A percentile compares a stretch with the other conserved stretches of the same genome.
phyloP scores from a whole-genome alignment of 495 filamentous ascomycete species.

The Clohesyomyces aquaticus region DNA sequence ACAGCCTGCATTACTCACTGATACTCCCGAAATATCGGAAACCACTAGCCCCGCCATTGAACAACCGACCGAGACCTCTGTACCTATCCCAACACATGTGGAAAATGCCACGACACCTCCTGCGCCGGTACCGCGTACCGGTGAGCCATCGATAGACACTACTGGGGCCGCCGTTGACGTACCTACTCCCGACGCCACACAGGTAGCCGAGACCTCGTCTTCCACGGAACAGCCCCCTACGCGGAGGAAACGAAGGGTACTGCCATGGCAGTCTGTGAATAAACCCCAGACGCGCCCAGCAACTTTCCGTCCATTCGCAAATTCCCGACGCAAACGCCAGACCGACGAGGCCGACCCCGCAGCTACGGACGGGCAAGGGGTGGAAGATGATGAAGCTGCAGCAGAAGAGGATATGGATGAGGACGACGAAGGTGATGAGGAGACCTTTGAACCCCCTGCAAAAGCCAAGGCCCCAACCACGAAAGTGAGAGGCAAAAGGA shows the following conservation, averaged over 20 bases:
- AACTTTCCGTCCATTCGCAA: not conserved
- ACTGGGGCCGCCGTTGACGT: too few relatives aligned
- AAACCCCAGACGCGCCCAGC: too few relatives aligned
- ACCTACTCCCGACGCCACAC: not conserved
- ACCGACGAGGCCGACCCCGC: not conserved
- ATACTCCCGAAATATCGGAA: too few relatives aligned
- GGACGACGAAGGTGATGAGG: conserved; percentile 43
- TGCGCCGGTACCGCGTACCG: not conserved
- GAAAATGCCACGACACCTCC: not conserved
- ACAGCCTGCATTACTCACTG: too few relatives aligned
- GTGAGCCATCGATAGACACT: too few relatives aligned
- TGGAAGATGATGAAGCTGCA: conserved; percentile 7
- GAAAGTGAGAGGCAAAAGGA: conserved; percentile 24
- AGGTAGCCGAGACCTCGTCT: not conserved
- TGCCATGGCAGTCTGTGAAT: conserved; percentile 19
- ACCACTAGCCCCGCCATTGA: too few relatives aligned
- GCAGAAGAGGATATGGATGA: conserved; percentile 30
- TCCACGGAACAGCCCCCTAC: not conserved
- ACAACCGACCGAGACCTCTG: not conserved
- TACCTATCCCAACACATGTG: not conserved
- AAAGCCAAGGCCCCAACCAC: conserved; percentile 19
- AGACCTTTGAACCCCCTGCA: conserved; percentile 35
- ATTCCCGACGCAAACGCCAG: not conserved
- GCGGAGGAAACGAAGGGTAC: not conserved
- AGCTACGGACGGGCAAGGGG: not conserved